phyloP scores from a whole-genome alignment of 345 rosid species.

The Citrus glauca region DNA sequence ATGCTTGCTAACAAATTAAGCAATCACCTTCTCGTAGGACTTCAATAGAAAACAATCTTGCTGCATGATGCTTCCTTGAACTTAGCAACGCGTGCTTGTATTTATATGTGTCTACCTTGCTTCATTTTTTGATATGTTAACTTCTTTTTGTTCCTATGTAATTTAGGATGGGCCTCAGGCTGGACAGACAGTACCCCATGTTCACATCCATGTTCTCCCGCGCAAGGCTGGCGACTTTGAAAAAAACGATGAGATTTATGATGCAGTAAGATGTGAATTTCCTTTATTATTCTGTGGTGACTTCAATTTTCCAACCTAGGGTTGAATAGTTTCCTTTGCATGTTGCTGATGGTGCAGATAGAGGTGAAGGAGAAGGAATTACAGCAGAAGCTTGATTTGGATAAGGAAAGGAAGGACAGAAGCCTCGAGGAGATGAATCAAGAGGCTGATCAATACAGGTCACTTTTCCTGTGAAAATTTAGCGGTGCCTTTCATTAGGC shows the following conservation, averaged over 20 bases:
- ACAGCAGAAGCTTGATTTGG: conserved; percentile 71
- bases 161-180: conserved; percentile 87
- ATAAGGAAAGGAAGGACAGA: conserved; percentile 73
- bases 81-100: too few relatives aligned
- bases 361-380: conserved; percentile 73
- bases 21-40: not conserved
- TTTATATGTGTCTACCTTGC: not conserved
- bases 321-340: not conserved
- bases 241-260: conserved; percentile 87
- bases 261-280: conserved; percentile 50
- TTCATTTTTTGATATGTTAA: not conserved
- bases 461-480: conserved; percentile 26
- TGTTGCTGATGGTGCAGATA: conserved; percentile 34
- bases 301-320: not conserved
- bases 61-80: too few relatives aligned
- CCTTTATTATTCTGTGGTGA: not conserved
- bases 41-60: not conserved
- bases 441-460: conserved; percentile 68
- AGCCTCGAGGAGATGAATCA: conserved; percentile 66
- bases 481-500: not conserved
- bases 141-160: not conserved
- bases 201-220: conserved; percentile 85
- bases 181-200: conserved; percentile 92
- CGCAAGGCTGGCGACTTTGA: conserved; percentile 83
- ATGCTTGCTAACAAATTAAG: not conserved